These are phyloP conservation scores for Ogataea nitratoaversa DNA, from an alignment of 805 yeast genomes.

Conservation along the genomic window DNA sequence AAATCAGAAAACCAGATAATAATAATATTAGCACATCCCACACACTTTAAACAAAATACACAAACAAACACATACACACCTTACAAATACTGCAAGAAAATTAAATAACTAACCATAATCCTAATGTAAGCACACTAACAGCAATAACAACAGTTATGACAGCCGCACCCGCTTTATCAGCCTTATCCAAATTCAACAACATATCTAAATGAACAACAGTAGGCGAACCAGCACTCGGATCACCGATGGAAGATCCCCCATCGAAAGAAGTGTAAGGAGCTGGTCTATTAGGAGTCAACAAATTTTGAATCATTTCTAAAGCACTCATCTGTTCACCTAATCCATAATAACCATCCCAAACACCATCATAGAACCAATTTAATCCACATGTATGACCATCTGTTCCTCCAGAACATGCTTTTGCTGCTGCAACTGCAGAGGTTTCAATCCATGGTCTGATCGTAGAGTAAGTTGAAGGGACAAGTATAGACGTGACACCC, in stretches of 20 bases:
- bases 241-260: slow-evolving; percentile 41
- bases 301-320: slow-evolving; percentile 54
- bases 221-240: slow-evolving; percentile 63
- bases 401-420: slow-evolving; percentile 66
- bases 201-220: slow-evolving; percentile 36
- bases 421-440: slow-evolving; percentile 66
- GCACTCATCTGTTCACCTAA: slow-evolving; percentile 80
- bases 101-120: slow-evolving; percentile 24
- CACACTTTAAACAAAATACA: not conserved
- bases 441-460: slow-evolving; percentile 36
- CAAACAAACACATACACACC: too few species aligned
- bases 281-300: slow-evolving; percentile 40
- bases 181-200: slow-evolving; percentile 36
- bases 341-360: slow-evolving; percentile 66
- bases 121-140: slow-evolving; percentile 24
- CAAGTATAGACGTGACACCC: slow-evolving; percentile 69
- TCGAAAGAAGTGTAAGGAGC: slow-evolving; percentile 45
- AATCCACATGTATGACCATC: slow-evolving; percentile 77
- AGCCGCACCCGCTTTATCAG: slow-evolving; percentile 66
- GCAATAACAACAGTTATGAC: slow-evolving; percentile 58
- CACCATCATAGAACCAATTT: slow-evolving; percentile 55
- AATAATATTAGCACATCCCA: too few species aligned
- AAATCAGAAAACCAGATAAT: too few species aligned
- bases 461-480: slow-evolving; percentile 46
- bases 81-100: not conserved